Evolutionary conservation across 2,329 filamentous ascomycete species (phyloP).

Genomic region (Botrytis fragariae): DNA sequence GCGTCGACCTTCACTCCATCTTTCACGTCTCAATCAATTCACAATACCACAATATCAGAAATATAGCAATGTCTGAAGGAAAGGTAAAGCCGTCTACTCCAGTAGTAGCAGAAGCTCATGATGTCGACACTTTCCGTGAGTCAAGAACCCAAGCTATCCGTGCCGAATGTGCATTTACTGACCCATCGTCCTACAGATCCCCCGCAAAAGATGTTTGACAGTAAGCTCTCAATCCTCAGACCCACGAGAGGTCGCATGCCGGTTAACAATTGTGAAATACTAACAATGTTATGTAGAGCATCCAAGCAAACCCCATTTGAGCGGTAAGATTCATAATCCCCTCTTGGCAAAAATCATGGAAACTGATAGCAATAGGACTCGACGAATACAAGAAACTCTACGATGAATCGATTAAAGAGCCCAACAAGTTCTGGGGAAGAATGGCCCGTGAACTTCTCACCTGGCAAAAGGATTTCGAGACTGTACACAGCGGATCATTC

Average conservation of each 20-base stretch:
- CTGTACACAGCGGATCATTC: slow-evolving; percentile 76
- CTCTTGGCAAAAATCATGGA: neutral
- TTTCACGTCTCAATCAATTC: neutral
- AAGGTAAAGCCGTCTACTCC: slow-evolving; percentile 43
- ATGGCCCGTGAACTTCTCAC: slow-evolving; percentile 84
- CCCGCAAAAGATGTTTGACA: slow-evolving; percentile 64
- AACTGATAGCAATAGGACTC: slow-evolving; percentile 45
- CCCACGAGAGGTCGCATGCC: neutral
- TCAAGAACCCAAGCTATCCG: slow-evolving; percentile 17
- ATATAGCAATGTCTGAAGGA: slow-evolving; percentile 46
- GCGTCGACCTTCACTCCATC: neutral
- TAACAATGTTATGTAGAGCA: slow-evolving; percentile 53
- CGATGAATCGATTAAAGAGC: slow-evolving; percentile 84
- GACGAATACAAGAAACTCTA: slow-evolving; percentile 68
- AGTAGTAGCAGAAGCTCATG: slow-evolving; percentile 72
- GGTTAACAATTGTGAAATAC: slow-evolving; percentile 29
- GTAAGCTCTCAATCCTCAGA: slow-evolving; percentile 46
- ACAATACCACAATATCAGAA: neutral
- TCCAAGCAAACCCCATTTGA: slow-evolving; percentile 65
- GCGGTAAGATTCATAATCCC: slow-evolving; percentile 48
- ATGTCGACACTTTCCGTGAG: slow-evolving; percentile 72
- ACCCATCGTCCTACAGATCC: slow-evolving; percentile 48
- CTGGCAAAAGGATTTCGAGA: slow-evolving; percentile 91
- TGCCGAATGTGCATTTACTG: slow-evolving; percentile 19
- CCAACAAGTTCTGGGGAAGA: slow-evolving; percentile 84